Evolutionary conservation across 176 grass and related monocot species (phyloP).

Genomic region (Calamus simplicifolius): DNA sequence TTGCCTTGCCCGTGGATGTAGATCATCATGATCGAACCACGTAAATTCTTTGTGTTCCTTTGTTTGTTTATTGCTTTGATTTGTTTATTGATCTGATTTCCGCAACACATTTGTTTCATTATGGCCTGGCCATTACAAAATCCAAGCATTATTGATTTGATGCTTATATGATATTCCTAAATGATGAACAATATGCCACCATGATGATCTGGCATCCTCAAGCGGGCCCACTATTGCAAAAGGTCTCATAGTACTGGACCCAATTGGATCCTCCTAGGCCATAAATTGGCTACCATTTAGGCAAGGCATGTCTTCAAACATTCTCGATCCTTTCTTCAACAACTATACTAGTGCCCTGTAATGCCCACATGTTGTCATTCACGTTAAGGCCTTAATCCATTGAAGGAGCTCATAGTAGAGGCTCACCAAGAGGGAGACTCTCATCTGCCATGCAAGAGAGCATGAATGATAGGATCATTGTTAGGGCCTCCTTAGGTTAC

Average conservation of each 20-base stretch:
- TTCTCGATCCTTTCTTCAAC: background rate
- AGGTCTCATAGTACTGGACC: background rate
- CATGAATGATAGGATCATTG: background rate
- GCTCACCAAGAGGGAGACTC: background rate
- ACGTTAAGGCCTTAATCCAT: background rate
- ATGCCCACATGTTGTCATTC: background rate
- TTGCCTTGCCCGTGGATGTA: too few relatives aligned
- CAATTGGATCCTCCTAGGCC: background rate
- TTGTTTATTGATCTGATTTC: too few relatives aligned
- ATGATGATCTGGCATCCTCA: background rate
- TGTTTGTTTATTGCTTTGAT: too few relatives aligned
- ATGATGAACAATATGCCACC: too few relatives aligned
- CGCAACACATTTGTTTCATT: too few relatives aligned
- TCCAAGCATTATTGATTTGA: too few relatives aligned
- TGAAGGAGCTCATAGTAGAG: background rate
- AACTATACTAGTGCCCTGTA: background rate
- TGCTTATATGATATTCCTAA: too few relatives aligned
- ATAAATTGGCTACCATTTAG: background rate
- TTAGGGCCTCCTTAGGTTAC: background rate
- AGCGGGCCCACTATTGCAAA: background rate
- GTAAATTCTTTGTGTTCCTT: too few relatives aligned
- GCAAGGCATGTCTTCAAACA: background rate
- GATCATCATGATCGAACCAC: too few relatives aligned
- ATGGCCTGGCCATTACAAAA: too few relatives aligned
- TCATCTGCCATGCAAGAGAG: background rate